These are phyloP conservation scores for Pinus albicaulis DNA, from an alignment of 75 land plant genomes.

Conservation along the genomic window DNA sequence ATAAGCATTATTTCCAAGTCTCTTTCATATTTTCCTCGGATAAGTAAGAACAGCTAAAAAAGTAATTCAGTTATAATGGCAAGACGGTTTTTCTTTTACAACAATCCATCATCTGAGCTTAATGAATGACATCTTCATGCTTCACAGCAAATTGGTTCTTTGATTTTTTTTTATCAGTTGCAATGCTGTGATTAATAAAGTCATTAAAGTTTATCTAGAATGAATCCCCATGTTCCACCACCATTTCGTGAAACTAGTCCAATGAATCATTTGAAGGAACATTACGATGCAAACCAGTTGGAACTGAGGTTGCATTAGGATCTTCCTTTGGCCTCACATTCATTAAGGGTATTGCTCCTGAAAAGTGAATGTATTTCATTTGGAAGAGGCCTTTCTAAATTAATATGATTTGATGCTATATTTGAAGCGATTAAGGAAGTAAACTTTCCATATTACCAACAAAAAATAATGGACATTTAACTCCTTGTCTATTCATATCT, in stretches of 20 bases:
- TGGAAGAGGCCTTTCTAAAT: constrained; percentile 2
- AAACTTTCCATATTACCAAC: not conserved
- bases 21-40: constrained; percentile 66
- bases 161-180: constrained; percentile 34
- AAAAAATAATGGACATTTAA: not conserved
- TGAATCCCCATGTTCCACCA: too few relatives aligned
- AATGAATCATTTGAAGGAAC: not conserved
- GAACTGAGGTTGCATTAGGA: not conserved
- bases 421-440: not conserved
- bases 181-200: too few relatives aligned
- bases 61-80: constrained; percentile 78
- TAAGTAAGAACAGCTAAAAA: constrained; percentile 58
- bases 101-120: constrained; percentile 83
- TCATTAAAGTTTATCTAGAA: too few relatives aligned
- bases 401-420: not conserved
- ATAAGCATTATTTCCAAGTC: too few relatives aligned
- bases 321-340: constrained; percentile 6
- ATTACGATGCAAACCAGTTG: constrained; percentile 1
- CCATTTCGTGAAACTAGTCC: too few relatives aligned
- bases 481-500: not conserved
- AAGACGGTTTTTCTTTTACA: constrained; percentile 56
- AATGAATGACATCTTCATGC: constrained; percentile 82
- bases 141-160: constrained; percentile 76
- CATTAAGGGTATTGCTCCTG: not conserved
- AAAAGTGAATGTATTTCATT: not conserved